Base-by-base conservation (phyloP, 345 rosid species). In the Gossypium bickii region DNA sequence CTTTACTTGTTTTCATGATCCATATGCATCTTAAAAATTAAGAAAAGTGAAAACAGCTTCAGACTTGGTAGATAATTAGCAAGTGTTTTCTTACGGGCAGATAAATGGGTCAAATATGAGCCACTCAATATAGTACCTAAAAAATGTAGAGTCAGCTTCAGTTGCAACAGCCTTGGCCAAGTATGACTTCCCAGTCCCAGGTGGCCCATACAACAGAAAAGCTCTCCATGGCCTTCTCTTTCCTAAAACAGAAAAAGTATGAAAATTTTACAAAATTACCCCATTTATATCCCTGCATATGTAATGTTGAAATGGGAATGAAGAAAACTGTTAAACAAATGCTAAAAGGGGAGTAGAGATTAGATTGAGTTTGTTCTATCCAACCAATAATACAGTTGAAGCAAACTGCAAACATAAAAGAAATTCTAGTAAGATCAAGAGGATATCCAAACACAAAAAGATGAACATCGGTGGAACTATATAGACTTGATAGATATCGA, bases 81-180 rank as follows among this genome's bases (percentile, higher is more conserved):
- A 9, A 24, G 47, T 20, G 59, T 22, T 45, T 25, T 61, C 24
- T 52, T 49, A 20, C 20, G 12, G 57, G 24, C 12, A 15, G 51
- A 60, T 13, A 52, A 49, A 24, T 52, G 38, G 4, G 51, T 22
- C 67, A 62, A 27, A n/a, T 56, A 45, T 18, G 52, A 45, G 44
- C 1, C 43, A 47, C 55, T 56, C 9, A 29, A 29, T 27, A 18
- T 22, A 58, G 77, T 73, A 87, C 94, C 96, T 90, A 78, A 87
- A 90, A 77, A 90, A 24, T 6, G 41, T 34, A 34, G 41, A 34
- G 41, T 34, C 41, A 34, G 41, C 41, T 34, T 34, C 41, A 34
- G 96, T 89, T 29, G 96, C 96, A 74, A 90, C 96, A 70, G 96
- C 96, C 82, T 90, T 90, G 22, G 96, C 96, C 72, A 90, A 79